phyloP scores from a whole-genome alignment of 805 yeast species.

The Lachancea lanzarotensis region DNA sequence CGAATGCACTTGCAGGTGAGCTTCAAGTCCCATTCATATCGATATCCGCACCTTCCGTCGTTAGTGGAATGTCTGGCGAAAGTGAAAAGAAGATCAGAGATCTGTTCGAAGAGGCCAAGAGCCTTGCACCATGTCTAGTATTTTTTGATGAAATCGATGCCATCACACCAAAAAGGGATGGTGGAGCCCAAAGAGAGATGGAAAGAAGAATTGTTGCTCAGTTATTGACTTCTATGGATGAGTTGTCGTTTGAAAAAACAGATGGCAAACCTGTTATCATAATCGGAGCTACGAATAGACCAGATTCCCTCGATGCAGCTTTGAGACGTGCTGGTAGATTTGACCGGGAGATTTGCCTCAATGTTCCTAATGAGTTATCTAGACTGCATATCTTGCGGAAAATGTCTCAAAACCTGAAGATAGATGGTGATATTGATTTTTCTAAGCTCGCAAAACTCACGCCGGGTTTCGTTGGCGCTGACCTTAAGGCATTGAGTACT shows the following conservation, averaged over 20 bases:
- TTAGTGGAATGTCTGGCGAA: slow-evolving; percentile 99
- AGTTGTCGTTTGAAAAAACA: slow-evolving; percentile 78
- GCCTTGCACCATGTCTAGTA: slow-evolving; percentile 84
- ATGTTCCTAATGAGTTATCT: slow-evolving; percentile 87
- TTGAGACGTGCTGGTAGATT: slow-evolving; percentile 94
- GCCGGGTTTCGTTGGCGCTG: slow-evolving; percentile 98
- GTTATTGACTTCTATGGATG: slow-evolving; percentile 90
- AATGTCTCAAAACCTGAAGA: slow-evolving; percentile 60
- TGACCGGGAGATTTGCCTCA: slow-evolving; percentile 87
- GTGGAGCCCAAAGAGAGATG: slow-evolving; percentile 93
- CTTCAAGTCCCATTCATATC: slow-evolving; percentile 87
- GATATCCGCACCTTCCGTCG: slow-evolving; percentile 91
- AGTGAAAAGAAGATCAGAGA: slow-evolving; percentile 92
- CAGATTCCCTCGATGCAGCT: slow-evolving; percentile 92
- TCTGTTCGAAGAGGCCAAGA: slow-evolving; percentile 84
- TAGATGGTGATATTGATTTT: slow-evolving; percentile 67
- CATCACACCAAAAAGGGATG: slow-evolving; percentile 95
- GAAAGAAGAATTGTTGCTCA: slow-evolving; percentile 96
- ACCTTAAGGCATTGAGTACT: slow-evolving; percentile 83
- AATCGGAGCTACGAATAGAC: slow-evolving; percentile 94
- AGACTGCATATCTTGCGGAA: slow-evolving; percentile 69
- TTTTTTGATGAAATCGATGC: slow-evolving; percentile 98
- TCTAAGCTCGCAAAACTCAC: slow-evolving; percentile 77
- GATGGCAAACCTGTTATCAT: slow-evolving; percentile 89
- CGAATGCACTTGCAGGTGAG: slow-evolving; percentile 94